These are phyloP conservation scores for Phoenix roebelenii DNA, from an alignment of 176 grass and related monocot species.

Conservation along the genomic window DNA sequence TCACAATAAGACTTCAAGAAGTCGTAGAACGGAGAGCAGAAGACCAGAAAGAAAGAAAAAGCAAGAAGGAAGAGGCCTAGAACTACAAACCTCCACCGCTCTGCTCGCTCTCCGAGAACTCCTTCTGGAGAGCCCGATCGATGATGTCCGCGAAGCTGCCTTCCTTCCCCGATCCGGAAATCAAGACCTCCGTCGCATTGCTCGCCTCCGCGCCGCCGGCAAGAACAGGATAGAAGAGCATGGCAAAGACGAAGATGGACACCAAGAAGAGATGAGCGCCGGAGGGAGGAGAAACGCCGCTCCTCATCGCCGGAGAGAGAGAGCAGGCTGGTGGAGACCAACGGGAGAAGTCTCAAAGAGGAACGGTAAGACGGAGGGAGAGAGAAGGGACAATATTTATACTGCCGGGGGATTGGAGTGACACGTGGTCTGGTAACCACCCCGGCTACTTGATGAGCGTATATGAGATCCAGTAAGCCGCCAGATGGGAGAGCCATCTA, in stretches of 20 bases:
- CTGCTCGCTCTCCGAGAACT: constrained; percentile 94
- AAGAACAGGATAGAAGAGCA: no score
- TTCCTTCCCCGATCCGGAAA: constrained; percentile 24
- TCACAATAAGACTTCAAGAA: no score
- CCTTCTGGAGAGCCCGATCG: constrained; percentile 95
- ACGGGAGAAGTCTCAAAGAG: neutral
- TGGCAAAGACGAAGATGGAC: neutral
- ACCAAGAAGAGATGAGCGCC: neutral
- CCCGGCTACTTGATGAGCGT: no score
- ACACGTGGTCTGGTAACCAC: no score
- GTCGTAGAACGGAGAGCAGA: no score
- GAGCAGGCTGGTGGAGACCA: neutral
- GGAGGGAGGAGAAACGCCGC: neutral
- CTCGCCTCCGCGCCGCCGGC: neutral
- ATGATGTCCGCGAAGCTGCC: constrained; percentile 89
- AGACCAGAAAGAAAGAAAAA: neutral
- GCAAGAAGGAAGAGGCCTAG: neutral
- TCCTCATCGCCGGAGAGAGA: neutral
- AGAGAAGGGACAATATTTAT: no score
- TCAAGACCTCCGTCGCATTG: constrained; percentile 37
- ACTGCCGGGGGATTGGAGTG: no score
- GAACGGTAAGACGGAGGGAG: neutral
- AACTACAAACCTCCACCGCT: constrained; percentile 82
- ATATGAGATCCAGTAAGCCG: no score
- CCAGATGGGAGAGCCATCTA: neutral